Evolutionary conservation across 495 filamentous ascomycete species (phyloP), one percentile per base, ranked within the genome.

Genomic region (Aspergillus panamensis): DNA sequence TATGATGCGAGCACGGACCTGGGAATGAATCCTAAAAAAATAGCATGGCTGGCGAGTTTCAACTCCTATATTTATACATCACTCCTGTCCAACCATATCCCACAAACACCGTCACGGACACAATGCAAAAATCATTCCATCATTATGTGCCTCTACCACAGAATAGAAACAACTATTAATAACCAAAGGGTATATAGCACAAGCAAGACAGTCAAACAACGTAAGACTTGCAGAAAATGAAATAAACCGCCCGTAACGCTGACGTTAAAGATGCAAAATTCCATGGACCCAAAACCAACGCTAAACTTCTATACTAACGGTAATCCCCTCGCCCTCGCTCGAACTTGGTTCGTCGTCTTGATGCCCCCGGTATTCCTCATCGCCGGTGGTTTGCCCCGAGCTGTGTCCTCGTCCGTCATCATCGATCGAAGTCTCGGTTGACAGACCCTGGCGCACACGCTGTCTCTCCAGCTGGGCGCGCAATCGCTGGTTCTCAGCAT

Each of bases 401-500:
- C 49, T 44, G 39, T 35, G 57, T 17, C 53, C 60, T 29, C 48
- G 47, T 0, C 47, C 45, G 45, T 53, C 57, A 39, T 39, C 64
- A 20, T 57, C 55, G 5, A 60, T 55, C 2, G 66, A 67, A 6
- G 62, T 62, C 8, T 63, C 79, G 1, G 62, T 53, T 7, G 66
- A 64, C 7, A 69, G 51, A 1, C 62, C 80, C 51, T 70, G 66
- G 49, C 79, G 76, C 35, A 77, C 67, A 55, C 80, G 80, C 69
- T 87, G 84, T 64, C 87, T 75, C 68, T 88, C 87, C 37, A 96
- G 65, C 72, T 87, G 81, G 53, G 74, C 80, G 60, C 83, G 79
- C 59, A 97, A 74, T 66, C 85, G 83, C 62, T 84, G 80, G 65
- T 91, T 93, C 73, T 94, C 89, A 12, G 80, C 79, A 68, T 87